Evolutionary conservation across 805 yeast species (phyloP).

Genomic region (Candida morakotiae): DNA sequence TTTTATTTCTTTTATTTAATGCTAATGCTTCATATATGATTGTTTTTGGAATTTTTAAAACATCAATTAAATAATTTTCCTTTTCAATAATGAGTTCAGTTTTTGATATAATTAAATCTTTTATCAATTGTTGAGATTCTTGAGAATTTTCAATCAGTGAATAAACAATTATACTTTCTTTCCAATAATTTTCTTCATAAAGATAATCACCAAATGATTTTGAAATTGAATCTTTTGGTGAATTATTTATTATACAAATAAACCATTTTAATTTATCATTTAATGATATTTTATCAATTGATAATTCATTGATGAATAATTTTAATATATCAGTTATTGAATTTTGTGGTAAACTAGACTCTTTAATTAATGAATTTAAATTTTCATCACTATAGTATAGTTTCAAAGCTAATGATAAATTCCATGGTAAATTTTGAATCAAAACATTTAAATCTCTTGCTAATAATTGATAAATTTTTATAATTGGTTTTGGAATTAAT

Average conservation of each 20-base stretch:
- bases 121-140: slow-evolving; percentile 39
- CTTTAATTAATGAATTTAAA: slow-evolving; percentile 9
- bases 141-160: slow-evolving; percentile 52
- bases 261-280: slow-evolving; percentile 50
- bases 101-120: slow-evolving; percentile 28
- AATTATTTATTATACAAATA: slow-evolving; percentile 38
- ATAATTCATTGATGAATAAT: slow-evolving; percentile 10
- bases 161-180: slow-evolving; percentile 60
- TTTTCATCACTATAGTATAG: slow-evolving; percentile 57
- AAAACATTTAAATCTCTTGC: slow-evolving; percentile 46
- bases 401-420: slow-evolving; percentile 51
- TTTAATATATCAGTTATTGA: slow-evolving; percentile 18
- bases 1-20: slow-evolving; percentile 42
- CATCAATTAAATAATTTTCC: slow-evolving; percentile 32
- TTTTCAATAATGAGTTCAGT: slow-evolving; percentile 20
- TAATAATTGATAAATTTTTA: slow-evolving; percentile 61
- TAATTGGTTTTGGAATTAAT: slow-evolving; percentile 50
- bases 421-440: slow-evolving; percentile 58
- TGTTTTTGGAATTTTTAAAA: slow-evolving; percentile 45
- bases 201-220: slow-evolving; percentile 47
- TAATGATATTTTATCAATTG: slow-evolving; percentile 14
- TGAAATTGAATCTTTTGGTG: slow-evolving; percentile 23
- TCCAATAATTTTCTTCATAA: slow-evolving; percentile 42
- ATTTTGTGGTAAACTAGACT: slow-evolving; percentile 10
- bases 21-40: slow-evolving; percentile 60